Evolutionary conservation across 768 basidiomycete species (phyloP), one percentile per base, ranked within the genome.

Genomic region (Mycena vulgaris): DNA sequence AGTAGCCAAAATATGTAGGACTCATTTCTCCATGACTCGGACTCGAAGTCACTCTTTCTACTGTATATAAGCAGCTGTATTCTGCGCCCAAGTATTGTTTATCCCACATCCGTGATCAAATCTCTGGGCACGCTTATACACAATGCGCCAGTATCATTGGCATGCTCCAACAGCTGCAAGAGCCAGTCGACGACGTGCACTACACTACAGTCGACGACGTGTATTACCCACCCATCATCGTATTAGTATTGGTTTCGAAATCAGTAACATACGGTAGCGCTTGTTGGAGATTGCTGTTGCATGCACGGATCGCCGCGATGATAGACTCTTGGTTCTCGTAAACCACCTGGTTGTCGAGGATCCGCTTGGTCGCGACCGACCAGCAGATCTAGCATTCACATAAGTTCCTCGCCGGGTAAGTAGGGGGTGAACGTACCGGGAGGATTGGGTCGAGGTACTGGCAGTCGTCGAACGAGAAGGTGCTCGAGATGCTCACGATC

Each of bases 291-390:
- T 73, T 73, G 1, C 60, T 19, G 48, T 73, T 73, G 51, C 72
- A 73, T 14, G 48, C 53, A 25, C 68, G 72, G n/a, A 73, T 73
- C 17, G 62, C 65, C 40, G 42, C 25, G 31, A 73, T 73, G 11
- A 73, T 66, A 6, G 72, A 63, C 21, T 73, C 55, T 60, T 73
- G 72, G 27, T 73, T 73, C 25, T 73, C 72, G 39, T 73, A 73
- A 3, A 73, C 57, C 9, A 73, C 68, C 45, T 64, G 25, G 52
- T 33, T 70, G 21, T 63, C 51, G 19, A 73, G 61, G 3, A 73
- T 73, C 27, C 72, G 55, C 35, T 70, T 69, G 23, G 72, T 73
- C 42, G 72, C 72, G 35, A 73, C 49, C 3, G 72, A 53, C 72
- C 72, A 73, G 27, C 72, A 70, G 23, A 73, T 23, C 72, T 73